phyloP scores from a whole-genome alignment of 805 yeast species.

The Candida wancherniae region DNA sequence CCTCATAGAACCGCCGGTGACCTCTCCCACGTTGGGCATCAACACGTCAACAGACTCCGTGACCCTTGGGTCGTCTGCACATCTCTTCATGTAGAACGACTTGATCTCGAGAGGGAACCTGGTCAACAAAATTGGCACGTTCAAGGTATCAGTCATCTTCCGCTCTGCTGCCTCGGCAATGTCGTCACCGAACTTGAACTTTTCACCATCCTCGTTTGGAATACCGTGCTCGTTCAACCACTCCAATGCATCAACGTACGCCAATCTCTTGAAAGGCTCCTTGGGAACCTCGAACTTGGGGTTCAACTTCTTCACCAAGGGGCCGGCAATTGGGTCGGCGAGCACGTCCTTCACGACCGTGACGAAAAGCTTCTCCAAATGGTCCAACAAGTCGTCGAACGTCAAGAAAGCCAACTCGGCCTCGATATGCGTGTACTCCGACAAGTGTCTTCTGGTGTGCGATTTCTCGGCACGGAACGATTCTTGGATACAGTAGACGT shows the following conservation, averaged over 20 bases:
- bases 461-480: slow-evolving; percentile 99
- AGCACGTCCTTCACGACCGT: slow-evolving; percentile 68
- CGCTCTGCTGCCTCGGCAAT: slow-evolving; percentile 99
- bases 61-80: slow-evolving; percentile 84
- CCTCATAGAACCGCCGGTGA: slow-evolving; percentile 99
- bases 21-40: slow-evolving; percentile 99
- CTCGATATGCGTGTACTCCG: slow-evolving; percentile 96
- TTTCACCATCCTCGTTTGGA: slow-evolving; percentile 90
- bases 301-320: slow-evolving; percentile 84
- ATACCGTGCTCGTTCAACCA: slow-evolving; percentile 97
- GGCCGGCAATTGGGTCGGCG: slow-evolving; percentile 90
- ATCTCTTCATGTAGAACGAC: slow-evolving; percentile 96
- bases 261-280: slow-evolving; percentile 86
- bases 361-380: slow-evolving; percentile 76
- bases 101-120: slow-evolving; percentile 96
- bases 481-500: slow-evolving; percentile 95
- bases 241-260: slow-evolving; percentile 82
- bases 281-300: slow-evolving; percentile 82
- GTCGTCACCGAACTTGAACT: slow-evolving; percentile 95
- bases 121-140: slow-evolving; percentile 85
- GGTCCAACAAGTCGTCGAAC: slow-evolving; percentile 81
- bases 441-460: slow-evolving; percentile 96
- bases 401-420: slow-evolving; percentile 84
- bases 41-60: slow-evolving; percentile 97
- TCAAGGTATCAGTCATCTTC: slow-evolving; percentile 93